These are phyloP conservation scores for Acarospora socialis DNA, from an alignment of 2,329 filamentous ascomycete genomes.

Conservation along the genomic window DNA sequence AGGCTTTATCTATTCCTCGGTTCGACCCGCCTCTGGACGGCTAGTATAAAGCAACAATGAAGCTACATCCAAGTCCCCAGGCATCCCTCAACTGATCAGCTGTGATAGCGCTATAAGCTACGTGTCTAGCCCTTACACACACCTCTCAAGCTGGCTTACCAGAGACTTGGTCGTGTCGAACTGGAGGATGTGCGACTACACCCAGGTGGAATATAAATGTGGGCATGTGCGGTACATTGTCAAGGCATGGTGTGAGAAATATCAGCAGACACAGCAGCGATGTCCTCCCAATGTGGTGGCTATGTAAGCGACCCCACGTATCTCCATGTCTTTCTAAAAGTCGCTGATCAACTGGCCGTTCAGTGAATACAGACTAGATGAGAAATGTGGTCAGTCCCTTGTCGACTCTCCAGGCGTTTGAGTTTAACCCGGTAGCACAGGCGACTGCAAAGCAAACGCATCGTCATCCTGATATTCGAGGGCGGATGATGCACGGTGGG, in stretches of 20 bases:
- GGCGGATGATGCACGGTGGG: too few species aligned
- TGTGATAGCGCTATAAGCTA: too few species aligned
- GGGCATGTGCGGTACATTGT: slow-evolving; percentile 41
- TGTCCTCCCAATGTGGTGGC: slow-evolving; percentile 42
- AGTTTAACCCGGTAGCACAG: background rate
- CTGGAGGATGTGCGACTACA: slow-evolving; percentile 50
- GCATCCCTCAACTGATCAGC: too few species aligned
- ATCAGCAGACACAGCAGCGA: slow-evolving; percentile 38
- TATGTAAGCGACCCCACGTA: slow-evolving; percentile 22
- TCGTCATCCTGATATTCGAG: too few species aligned
- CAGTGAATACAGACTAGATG: slow-evolving; percentile 15
- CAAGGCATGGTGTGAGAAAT: slow-evolving; percentile 38
- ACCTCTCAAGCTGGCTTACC: background rate
- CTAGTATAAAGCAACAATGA: too few species aligned
- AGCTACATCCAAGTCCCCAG: too few species aligned
- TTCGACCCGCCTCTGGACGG: too few species aligned
- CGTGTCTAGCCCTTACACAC: too few species aligned
- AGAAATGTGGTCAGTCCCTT: slow-evolving; percentile 15
- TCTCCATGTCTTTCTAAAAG: background rate
- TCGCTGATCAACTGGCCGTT: background rate
- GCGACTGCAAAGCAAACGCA: background rate
- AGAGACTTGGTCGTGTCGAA: too few species aligned
- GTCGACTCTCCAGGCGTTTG: slow-evolving; percentile 3
- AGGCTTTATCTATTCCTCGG: too few species aligned
- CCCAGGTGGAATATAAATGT: slow-evolving; percentile 43